These are phyloP conservation scores for Pseudotsuga menziesii DNA, from an alignment of 75 land plant genomes.

Conservation along the genomic window DNA sequence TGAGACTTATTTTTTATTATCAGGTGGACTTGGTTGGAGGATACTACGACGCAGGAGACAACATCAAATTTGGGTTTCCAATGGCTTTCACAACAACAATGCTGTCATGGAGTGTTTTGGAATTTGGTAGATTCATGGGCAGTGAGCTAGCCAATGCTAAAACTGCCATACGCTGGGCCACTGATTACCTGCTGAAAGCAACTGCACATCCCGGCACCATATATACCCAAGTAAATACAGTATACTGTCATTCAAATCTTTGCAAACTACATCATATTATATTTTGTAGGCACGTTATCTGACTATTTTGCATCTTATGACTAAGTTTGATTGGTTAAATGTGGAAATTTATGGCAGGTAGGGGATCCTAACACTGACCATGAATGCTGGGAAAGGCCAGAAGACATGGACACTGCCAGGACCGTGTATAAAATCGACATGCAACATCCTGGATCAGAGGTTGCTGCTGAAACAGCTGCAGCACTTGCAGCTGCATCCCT, in stretches of 20 bases:
- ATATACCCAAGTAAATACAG: slow-evolving; percentile 58
- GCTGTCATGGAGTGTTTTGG: slow-evolving; percentile 96
- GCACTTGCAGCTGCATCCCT: slow-evolving; percentile 91
- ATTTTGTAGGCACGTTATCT: neutral
- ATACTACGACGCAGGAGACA: slow-evolving; percentile 93
- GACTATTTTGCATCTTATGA: neutral
- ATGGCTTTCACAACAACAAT: slow-evolving; percentile 82
- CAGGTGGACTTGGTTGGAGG: slow-evolving; percentile 68
- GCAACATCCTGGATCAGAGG: slow-evolving; percentile 76
- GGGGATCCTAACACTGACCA: slow-evolving; percentile 88
- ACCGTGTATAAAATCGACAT: slow-evolving; percentile 61
- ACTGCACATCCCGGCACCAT: slow-evolving; percentile 67
- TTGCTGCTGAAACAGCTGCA: slow-evolving; percentile 92
- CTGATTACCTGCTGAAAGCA: slow-evolving; percentile 82
- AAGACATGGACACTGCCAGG: slow-evolving; percentile 91
- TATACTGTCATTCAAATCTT: neutral
- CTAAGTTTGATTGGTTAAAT: neutral
- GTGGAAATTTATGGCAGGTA: slow-evolving; percentile 33
- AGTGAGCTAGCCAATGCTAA: slow-evolving; percentile 55
- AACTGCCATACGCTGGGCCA: slow-evolving; percentile 72
- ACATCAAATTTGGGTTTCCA: slow-evolving; percentile 89
- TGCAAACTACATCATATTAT: neutral
- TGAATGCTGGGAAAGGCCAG: slow-evolving; percentile 92
- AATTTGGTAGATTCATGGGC: slow-evolving; percentile 77
- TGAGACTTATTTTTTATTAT: slow-evolving; percentile 59